Evolutionary conservation across 306 rosid species (phyloP), one percentile per base, ranked within the genome.

Genomic region (Malus sieversii): DNA sequence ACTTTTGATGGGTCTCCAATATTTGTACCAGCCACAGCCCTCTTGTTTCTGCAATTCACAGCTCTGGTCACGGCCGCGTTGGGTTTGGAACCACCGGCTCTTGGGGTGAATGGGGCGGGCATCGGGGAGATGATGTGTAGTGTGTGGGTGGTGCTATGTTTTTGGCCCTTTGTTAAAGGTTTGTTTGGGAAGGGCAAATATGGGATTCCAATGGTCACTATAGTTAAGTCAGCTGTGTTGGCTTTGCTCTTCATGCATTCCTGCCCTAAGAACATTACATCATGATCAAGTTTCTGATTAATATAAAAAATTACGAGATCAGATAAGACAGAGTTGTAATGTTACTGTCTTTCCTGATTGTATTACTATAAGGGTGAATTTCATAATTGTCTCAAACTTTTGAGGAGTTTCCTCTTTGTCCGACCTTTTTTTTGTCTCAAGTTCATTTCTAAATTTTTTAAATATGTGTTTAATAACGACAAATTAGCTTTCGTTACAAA

Each of bases 141-240:
- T 19, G 57, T 60, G 3, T 86, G 79, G 83, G 27, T 70, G 61
- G 78, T 86, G 58, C 22, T 83, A 1, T 76, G 84, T 82, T 81
- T 76, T 30, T 81, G 80, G 85, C 84, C 80, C 4, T 77, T 77
- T 61, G 44, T 81, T n/a, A 85, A 75, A 66, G 88, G 82, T 15
- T 20, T 85, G 63, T 72, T 85, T 75, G 45, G 74, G 27, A 79
- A 75, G 42, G 85, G 85, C 1, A 78, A 75, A 68, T 81, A 72
- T 73, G 85, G 88, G 22, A 61, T 76, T 45, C 81, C 88, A 2
- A 20, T 42, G 4, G 64, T 81, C 3, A 85, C 83, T 44, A 42
- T 75, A 2, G 64, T 27, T 23, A 72, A 81, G 19, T 78, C 88
- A 18, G 45, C 58, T 72, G 62, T 19, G 27, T 71, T 81, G 4